phyloP scores from a whole-genome alignment of 83 land plant genomes.

The Thuja plicata region DNA sequence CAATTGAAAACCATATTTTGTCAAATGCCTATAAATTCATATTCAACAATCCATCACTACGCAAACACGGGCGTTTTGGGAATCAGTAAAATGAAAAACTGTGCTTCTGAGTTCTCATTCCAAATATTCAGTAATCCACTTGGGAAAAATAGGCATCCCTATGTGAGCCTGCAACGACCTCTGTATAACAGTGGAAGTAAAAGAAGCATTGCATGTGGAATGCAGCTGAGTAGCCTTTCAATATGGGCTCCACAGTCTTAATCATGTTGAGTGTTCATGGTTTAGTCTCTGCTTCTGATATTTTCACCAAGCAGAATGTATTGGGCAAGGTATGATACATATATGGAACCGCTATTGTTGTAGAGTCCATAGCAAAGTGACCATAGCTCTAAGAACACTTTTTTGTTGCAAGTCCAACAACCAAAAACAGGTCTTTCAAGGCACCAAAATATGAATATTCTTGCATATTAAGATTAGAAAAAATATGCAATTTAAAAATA shows the following conservation, averaged over 20 bases:
- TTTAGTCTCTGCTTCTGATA: slow-evolving; percentile 27
- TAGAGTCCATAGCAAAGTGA: too few relatives aligned
- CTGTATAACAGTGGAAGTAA: not conserved
- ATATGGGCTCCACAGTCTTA: slow-evolving; percentile 20
- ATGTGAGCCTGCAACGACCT: not conserved
- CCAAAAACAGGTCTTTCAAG: too few relatives aligned
- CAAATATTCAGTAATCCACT: not conserved
- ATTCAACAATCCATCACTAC: too few relatives aligned
- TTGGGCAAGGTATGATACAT: slow-evolving; percentile 29
- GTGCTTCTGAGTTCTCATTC: not conserved
- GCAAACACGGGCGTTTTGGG: not conserved
- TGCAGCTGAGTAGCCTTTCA: slow-evolving; percentile 10
- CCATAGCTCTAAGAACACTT: too few relatives aligned
- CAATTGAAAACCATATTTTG: not conserved
- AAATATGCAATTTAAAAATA: too few relatives aligned
- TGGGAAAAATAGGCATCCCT: not conserved
- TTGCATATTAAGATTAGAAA: too few relatives aligned
- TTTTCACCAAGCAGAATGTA: slow-evolving; percentile 18
- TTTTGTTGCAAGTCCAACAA: too few relatives aligned
- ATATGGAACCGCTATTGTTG: too few relatives aligned
- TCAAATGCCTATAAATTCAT: not conserved
- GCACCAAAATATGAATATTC: too few relatives aligned
- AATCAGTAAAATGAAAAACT: not conserved
- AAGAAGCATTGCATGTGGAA: not conserved
- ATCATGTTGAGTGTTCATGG: slow-evolving; percentile 27